Conservation (phyloP, 371 early-diverging fungal species). For the Zopfochytrium polystomum region DNA sequence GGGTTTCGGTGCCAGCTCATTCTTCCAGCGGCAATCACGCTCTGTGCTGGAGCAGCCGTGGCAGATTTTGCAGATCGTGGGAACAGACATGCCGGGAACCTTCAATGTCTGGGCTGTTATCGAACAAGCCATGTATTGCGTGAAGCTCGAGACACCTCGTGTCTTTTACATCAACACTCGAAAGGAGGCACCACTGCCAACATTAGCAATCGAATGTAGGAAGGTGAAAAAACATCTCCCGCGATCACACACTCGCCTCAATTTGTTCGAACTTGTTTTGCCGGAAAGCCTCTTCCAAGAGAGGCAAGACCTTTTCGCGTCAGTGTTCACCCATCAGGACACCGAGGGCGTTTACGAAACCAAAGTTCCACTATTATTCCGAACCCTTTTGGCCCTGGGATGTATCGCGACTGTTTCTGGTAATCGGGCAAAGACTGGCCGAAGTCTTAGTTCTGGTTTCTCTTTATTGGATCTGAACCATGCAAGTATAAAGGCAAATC, state of each 20-base stretch:
- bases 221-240: conserved; percentile 53
- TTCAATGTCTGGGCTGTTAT: conserved; percentile 80
- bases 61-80: conserved; percentile 82
- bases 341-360: conserved; percentile 93
- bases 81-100: conserved; percentile 78
- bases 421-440: conserved; percentile 19
- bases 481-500: conserved; percentile 10
- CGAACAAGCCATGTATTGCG: conserved; percentile 62
- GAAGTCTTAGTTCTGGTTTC: conserved; percentile 41
- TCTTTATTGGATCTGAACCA: conserved; percentile 58
- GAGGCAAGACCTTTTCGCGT: conserved; percentile 66
- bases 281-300: conserved; percentile 69
- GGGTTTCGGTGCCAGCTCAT: conserved; percentile 15
- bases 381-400: conserved; percentile 72
- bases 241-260: conserved; percentile 56
- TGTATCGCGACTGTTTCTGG: conserved; percentile 28
- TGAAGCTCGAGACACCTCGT: conserved; percentile 77
- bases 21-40: conserved; percentile 58
- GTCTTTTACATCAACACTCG: conserved; percentile 80
- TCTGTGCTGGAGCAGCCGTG: conserved; percentile 61
- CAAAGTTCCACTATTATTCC: conserved; percentile 70
- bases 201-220: conserved; percentile 24
- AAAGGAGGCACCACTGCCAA: conserved; percentile 26
- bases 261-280: conserved; percentile 80
- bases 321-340: conserved; percentile 81